Evolutionary conservation across 208 protist genomes (phyloP).

Genomic region (Novymonas esmeraldas): DNA sequence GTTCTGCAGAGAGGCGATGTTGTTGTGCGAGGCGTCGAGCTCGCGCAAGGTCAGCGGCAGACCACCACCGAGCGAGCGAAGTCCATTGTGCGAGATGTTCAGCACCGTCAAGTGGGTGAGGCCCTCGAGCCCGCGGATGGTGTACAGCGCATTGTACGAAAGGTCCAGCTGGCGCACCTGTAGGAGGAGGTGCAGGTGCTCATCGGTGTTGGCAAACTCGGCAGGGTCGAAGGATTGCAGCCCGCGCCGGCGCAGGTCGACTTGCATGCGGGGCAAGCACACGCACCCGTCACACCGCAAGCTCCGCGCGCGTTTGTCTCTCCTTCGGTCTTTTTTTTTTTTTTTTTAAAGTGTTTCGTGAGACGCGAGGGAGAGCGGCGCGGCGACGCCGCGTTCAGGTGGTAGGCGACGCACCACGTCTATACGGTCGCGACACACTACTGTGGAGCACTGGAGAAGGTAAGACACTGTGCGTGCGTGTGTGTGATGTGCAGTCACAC

Average conservation of each 20-base stretch:
- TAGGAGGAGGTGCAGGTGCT: constrained; percentile 33
- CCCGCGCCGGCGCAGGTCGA: constrained; percentile 55
- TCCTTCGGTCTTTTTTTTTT: no score
- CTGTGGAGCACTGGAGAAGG: no score
- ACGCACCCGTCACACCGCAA: no score
- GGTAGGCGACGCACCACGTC: no score
- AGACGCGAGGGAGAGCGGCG: no score
- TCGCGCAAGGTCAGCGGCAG: constrained; percentile 51
- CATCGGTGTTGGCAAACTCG: constrained; percentile 51
- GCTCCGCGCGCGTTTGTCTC: no score
- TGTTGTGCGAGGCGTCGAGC: constrained; percentile 83
- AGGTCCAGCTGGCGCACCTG: constrained; percentile 55
- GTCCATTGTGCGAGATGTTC: constrained; percentile 75
- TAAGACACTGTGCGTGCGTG: not conserved
- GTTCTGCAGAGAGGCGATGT: constrained; percentile 51
- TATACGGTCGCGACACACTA: no score
- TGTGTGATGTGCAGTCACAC: not conserved
- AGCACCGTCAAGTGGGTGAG: constrained; percentile 64
- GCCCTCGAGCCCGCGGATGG: constrained; percentile 51
- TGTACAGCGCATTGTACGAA: constrained; percentile 71
- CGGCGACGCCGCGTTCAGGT: no score
- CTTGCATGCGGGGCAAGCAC: constrained; percentile 36
- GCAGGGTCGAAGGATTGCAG: constrained; percentile 74
- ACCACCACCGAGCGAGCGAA: constrained; percentile 50
- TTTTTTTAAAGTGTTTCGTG: no score